Evolutionary conservation across 768 basidiomycete species (phyloP), one percentile per base, ranked within the genome.

Genomic region (Nidularia pulvinata): DNA sequence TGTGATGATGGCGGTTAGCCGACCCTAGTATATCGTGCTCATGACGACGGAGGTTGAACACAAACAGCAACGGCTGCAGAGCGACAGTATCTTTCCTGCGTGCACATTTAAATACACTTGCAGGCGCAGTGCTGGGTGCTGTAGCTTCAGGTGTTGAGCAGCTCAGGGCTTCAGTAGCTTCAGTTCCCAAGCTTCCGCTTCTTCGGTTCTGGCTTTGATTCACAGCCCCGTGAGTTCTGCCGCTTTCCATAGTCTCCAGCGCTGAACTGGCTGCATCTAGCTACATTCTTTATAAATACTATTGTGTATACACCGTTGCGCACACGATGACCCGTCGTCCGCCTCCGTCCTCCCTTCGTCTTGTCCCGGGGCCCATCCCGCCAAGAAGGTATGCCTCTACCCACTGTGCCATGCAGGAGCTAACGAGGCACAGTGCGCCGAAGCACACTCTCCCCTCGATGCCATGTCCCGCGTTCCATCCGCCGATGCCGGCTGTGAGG

Each of bases 371-470:
- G 11, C 87, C 87, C 4, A 75, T 81, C 30, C 86, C 88, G 2
- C 65, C 80, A n/a, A 78, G 86, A 60, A 73, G 68, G 77, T 73
- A 63, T 59, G 11, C 70, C 61, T 36, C 14, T 48, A 16, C 35
- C 39, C 25, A 22, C 45, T 25, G 7, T 30, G 33, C 25, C 30
- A 37, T 50, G n/a, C 49, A 50, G 48, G 22, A 30, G 32, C 16
- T 53, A 34, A 52, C 32, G 34, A 44, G 51, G 35, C 16, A 3
- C 57, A 80, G 80, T 49, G 58, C 72, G 45, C 80, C 86, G 19
- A 88, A 80, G 62, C 86, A 90, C 68, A 78, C 72, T 11, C 73
- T 91, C 58, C 90, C 90, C 10, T 79, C 82, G n/a, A 22, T 85
- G 30, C 89, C 89, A 9, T 72, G 73, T 37, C 86, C 86, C 0